These are phyloP conservation scores for Ophiocordyceps unilateralis DNA, from an alignment of 2,329 filamentous ascomycete species.

Conservation along the genomic window DNA sequence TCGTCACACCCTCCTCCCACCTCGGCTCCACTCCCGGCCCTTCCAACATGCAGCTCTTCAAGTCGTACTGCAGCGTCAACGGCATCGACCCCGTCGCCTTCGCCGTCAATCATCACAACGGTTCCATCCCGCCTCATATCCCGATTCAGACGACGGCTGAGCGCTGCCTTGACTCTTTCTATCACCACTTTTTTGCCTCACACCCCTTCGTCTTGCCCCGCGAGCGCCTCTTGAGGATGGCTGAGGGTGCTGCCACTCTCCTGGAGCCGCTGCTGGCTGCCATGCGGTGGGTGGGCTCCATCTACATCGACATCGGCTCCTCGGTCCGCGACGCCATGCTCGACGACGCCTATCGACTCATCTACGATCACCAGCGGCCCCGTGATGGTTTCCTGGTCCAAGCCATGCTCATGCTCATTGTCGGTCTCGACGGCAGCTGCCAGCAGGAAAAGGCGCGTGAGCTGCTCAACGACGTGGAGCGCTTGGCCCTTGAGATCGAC, in stretches of 20 bases:
- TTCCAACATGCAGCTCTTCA: constrained; percentile 23
- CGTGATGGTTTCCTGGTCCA: constrained; percentile 54
- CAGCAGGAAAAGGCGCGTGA: constrained; percentile 51
- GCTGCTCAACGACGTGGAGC: constrained; percentile 49
- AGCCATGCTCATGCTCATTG: constrained; percentile 57
- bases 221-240: constrained; percentile 27
- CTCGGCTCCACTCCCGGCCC: constrained; percentile 5
- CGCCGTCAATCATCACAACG: constrained; percentile 5
- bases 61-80: constrained; percentile 10
- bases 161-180: constrained; percentile 39
- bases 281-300: constrained; percentile 37
- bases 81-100: constrained; percentile 7
- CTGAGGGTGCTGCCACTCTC: constrained; percentile 27
- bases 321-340: constrained; percentile 28
- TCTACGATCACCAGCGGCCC: constrained; percentile 26
- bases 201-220: constrained; percentile 42
- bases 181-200: constrained; percentile 36
- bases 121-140: constrained; percentile 5
- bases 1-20: constrained; percentile 6
- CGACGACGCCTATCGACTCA: constrained; percentile 37
- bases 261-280: constrained; percentile 33
- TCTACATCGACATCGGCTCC: constrained; percentile 32
- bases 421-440: constrained; percentile 62
- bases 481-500: constrained; percentile 57
- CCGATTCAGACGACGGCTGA: constrained; percentile 23